A percentile compares a stretch with the other conserved stretches of the same genome.
Evolutionary conservation across 257 asterid species (phyloP).

Genomic region (Nicotiana noctiflora): DNA sequence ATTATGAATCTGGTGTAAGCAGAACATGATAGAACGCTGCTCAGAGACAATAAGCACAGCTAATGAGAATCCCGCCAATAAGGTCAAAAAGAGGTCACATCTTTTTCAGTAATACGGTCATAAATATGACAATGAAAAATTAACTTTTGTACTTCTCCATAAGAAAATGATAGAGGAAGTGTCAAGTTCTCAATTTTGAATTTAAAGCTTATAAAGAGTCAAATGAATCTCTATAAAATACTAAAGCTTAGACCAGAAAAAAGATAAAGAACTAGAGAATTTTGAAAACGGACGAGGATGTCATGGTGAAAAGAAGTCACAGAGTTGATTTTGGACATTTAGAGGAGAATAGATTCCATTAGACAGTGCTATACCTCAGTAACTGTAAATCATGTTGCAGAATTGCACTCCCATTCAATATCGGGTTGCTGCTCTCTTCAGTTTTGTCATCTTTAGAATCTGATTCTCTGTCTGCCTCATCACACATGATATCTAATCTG

Average conservation of each 20-base stretch:
- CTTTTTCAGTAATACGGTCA: background rate
- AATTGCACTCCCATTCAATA: constrained; percentile 32
- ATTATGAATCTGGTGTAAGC: background rate
- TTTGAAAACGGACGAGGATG: background rate
- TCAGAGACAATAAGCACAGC: background rate
- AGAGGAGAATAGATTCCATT: background rate
- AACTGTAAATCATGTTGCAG: constrained; percentile 43
- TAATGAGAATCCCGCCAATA: background rate
- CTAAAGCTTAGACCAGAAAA: background rate
- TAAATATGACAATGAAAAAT: background rate
- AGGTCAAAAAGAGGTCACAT: background rate
- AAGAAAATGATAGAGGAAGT: background rate
- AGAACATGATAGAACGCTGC: background rate
- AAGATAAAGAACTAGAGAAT: background rate
- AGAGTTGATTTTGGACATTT: constrained; percentile 3
- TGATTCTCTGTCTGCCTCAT: constrained; percentile 61
- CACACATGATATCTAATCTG: constrained; percentile 77
- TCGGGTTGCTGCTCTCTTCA: constrained; percentile 26
- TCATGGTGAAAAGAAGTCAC: background rate
- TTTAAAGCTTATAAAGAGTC: background rate
- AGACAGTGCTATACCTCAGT: constrained; percentile 40
- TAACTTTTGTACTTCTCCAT: background rate
- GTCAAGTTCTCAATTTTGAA: background rate
- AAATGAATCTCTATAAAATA: background rate
- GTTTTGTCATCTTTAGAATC: constrained; percentile 31